Conservation (phyloP, 345 rosid genomes). For the Arabis alpina region DNA sequence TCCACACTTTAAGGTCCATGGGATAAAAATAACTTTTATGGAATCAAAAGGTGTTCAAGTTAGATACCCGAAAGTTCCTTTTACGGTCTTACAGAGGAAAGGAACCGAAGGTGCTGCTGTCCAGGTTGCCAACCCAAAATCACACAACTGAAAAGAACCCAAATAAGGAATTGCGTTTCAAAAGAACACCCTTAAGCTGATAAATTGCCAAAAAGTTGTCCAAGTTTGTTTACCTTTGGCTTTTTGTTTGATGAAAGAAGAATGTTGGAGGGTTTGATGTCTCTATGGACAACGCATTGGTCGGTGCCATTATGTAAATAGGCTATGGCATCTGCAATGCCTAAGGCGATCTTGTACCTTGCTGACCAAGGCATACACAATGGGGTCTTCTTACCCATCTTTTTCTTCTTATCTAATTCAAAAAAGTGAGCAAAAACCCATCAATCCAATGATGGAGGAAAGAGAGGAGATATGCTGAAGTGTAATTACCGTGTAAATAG, state of each 20-base stretch:
- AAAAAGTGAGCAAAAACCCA: background rate
- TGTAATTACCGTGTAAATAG: constrained; percentile 74
- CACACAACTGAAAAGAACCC: constrained; percentile 68
- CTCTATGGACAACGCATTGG: constrained; percentile 92
- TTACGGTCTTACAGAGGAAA: constrained; percentile 94
- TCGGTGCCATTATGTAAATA: constrained; percentile 86
- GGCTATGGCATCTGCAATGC: constrained; percentile 76
- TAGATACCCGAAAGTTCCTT: constrained; percentile 94
- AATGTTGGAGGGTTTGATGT: constrained; percentile 91
- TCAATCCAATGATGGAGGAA: background rate
- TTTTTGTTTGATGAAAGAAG: constrained; percentile 86
- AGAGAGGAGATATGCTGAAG: background rate
- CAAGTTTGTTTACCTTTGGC: constrained; percentile 59
- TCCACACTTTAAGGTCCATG: background rate
- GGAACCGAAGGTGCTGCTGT: constrained; percentile 89
- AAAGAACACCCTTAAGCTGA: background rate
- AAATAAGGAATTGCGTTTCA: background rate
- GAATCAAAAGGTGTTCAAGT: constrained; percentile 3
- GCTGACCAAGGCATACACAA: constrained; percentile 67
- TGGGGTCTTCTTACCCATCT: constrained; percentile 50
- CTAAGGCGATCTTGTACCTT: constrained; percentile 82
- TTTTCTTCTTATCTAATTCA: constrained; percentile 70
- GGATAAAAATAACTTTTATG: background rate
- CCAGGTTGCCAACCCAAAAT: constrained; percentile 96
- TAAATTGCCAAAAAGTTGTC: background rate